Conservation (phyloP, 148 eudicot species). For the Fagopyrum esculentum region DNA sequence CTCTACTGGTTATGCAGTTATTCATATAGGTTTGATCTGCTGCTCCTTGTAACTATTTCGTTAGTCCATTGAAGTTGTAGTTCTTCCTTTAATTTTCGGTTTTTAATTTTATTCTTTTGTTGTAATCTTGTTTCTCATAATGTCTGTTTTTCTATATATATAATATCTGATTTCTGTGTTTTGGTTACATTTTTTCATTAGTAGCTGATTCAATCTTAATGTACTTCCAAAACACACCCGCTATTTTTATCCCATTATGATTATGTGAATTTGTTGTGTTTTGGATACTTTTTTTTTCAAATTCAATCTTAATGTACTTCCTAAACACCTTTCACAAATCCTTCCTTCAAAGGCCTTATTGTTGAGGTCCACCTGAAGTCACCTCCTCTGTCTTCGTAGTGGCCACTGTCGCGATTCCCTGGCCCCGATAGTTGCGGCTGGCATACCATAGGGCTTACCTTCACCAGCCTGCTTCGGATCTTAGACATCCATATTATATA, state of each 20-base stretch:
- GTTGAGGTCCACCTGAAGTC: background rate
- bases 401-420: background rate
- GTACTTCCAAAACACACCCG: too few species aligned
- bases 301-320: background rate
- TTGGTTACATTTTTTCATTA: too few species aligned
- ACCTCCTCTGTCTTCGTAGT: background rate
- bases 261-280: too few species aligned
- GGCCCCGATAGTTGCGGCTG: background rate
- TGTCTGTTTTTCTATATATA: too few species aligned
- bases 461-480: slow-evolving; percentile 12
- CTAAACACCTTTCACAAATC: slow-evolving; percentile 1
- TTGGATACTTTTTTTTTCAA: too few species aligned
- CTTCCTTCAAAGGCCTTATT: background rate
- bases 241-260: too few species aligned
- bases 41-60: background rate
- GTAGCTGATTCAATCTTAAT: background rate
- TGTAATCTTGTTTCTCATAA: too few species aligned
- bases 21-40: background rate
- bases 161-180: too few species aligned
- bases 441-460: slow-evolving; percentile 23
- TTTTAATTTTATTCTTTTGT: too few species aligned
- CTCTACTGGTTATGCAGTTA: background rate
- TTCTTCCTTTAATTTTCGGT: too few species aligned
- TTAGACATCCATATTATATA: background rate
- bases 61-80: background rate